These are phyloP conservation scores for Leptodermis oblonga DNA, from an alignment of 257 asterid genomes.

Conservation along the genomic window DNA sequence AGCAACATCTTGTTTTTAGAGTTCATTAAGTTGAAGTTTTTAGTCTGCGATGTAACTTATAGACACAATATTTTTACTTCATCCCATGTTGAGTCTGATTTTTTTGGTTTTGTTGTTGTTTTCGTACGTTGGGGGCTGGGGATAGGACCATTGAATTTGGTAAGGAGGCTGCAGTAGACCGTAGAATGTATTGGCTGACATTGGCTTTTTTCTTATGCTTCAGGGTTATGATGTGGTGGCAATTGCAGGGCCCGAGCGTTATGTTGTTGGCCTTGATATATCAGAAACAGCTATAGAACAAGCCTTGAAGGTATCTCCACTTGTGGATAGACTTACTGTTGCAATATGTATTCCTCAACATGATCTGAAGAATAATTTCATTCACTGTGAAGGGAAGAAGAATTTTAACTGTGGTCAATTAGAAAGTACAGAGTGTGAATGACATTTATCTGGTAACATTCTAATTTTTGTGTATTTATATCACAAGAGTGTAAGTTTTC, in stretches of 20 bases:
- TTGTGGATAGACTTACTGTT: not conserved
- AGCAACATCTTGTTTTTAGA: not conserved
- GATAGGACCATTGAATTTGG: not conserved
- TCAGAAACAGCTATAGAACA: slow-evolving; percentile 58
- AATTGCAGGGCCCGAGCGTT: slow-evolving; percentile 63
- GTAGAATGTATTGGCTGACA: not conserved
- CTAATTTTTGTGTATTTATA: no score
- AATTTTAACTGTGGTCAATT: not conserved
- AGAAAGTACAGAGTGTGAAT: no score
- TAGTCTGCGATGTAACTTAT: not conserved
- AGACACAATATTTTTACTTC: no score
- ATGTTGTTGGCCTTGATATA: slow-evolving; percentile 68
- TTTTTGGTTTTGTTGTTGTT: not conserved
- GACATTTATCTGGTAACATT: no score
- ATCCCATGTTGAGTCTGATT: not conserved
- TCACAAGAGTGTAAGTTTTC: no score
- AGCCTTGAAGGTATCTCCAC: slow-evolving; percentile 30
- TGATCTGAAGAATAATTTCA: not conserved
- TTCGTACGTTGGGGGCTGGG: not conserved
- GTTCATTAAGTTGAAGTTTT: not conserved
- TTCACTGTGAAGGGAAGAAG: not conserved
- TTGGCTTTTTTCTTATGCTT: slow-evolving; percentile 5
- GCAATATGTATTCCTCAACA: not conserved
- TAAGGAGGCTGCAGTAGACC: not conserved
- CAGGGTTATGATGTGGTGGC: slow-evolving; percentile 87